Base-by-base conservation (phyloP, 306 rosid species). In the Castanospermum australe region DNA sequence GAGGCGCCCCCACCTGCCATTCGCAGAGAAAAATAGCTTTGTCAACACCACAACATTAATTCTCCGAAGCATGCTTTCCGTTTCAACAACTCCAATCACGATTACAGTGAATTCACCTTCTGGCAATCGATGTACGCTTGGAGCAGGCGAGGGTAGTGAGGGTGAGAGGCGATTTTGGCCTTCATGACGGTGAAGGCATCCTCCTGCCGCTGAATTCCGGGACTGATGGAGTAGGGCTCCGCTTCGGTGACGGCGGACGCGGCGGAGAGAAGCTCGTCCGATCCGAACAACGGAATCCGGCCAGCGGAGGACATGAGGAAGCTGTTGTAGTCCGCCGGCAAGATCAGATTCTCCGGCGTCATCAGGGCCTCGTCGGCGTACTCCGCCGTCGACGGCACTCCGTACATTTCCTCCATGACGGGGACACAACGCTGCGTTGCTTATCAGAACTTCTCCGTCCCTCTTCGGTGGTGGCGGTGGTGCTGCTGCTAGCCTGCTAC, bases 91-190 rank as follows among this genome's bases (percentile, higher is more conserved):
- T 28, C 1, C 32, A 28, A 3, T 28, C 1, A 28, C 32, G 3
- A 3, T 28, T 1, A n/a, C n/a, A 28, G 32, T 28, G 32, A 28
- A 11, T 79, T 85, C 81, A 93, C 99, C 96, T 96, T 93, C 84
- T 93, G 96, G 80, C 98, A 96, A 39, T 93, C 98, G 84, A 96
- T 89, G 83, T 96, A 93, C 28, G 99, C 96, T 72, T 91, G 87
- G 51, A 96, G 90, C 71, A 96, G 91, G 67, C 93, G 94, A 79
- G 96, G 97, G 75, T 93, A 93, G 59, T 78, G 72, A 71, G 98
- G 99, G 55, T 96, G 99, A 20, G 96, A 84, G 7, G 97, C 92
- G 73, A 96, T 96, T 87, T 83, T 89, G 14, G 98, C 90, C 73
- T 96, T 96, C 92, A 93, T 88, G n/a, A 86, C 30, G 42, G 80